Percentiles rank a stretch among this genome's conserved stretches.
Evolutionary conservation across 139 green algal genomes (phyloP).

Genomic region (Chlorokybus atmophyticus): DNA sequence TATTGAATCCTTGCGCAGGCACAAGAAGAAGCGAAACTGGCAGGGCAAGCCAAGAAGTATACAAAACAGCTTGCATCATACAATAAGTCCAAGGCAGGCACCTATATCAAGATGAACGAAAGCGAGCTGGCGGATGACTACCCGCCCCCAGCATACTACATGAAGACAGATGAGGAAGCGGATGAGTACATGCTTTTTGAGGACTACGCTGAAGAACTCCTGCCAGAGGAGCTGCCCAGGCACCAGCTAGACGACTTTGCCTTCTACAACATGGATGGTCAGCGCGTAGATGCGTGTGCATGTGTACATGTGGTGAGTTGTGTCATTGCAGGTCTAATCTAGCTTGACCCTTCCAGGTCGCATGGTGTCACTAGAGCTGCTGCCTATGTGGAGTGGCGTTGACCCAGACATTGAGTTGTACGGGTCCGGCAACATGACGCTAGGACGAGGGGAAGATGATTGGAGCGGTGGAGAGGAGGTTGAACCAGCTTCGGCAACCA

Average conservation of each 20-base stretch:
- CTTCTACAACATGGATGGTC: background rate
- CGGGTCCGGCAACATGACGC: conserved; percentile 56
- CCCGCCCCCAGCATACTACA: conserved; percentile 65
- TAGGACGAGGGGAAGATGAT: conserved; percentile 54
- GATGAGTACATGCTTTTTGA: conserved; percentile 75
- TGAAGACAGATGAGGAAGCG: conserved; percentile 41
- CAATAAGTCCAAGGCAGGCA: conserved; percentile 4
- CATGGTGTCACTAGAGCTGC: conserved; percentile 61
- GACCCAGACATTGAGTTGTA: conserved; percentile 73
- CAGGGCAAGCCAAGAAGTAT: too few species aligned
- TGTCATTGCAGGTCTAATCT: too few species aligned
- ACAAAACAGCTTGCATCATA: conserved; percentile 11
- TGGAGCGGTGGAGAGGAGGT: conserved; percentile 33
- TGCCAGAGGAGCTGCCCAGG: conserved; percentile 63
- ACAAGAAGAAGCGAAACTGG: too few species aligned
- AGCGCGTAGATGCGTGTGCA: too few species aligned
- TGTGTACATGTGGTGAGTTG: too few species aligned
- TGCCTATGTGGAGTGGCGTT: conserved; percentile 72
- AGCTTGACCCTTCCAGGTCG: too few species aligned
- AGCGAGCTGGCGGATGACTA: conserved; percentile 91
- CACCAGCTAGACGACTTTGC: conserved; percentile 61
- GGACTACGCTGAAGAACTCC: conserved; percentile 48
- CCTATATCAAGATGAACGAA: conserved; percentile 79
- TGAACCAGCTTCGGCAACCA: background rate
- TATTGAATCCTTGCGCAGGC: too few species aligned